Evolutionary conservation across 2,329 filamentous ascomycete species (phyloP).

Genomic region (Tricladium varicosporioides): DNA sequence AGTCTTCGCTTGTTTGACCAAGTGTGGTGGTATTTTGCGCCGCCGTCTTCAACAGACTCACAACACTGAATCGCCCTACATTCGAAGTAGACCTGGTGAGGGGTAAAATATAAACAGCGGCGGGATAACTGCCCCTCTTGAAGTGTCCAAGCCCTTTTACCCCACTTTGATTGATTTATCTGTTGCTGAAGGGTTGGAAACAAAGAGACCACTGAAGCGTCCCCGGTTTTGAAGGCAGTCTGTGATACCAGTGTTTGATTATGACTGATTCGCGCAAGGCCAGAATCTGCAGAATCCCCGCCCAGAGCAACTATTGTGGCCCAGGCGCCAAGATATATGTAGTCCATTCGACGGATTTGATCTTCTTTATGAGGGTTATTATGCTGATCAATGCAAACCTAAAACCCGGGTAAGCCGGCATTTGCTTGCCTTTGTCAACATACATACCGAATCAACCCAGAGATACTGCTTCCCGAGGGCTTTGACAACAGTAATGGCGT

Average conservation of each 20-base stretch:
- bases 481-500: constrained; percentile 5
- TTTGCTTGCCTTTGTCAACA: not conserved
- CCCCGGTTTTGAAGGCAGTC: not conserved
- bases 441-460: constrained; percentile 4
- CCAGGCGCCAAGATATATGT: not conserved
- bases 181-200: not conserved
- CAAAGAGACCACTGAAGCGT: not conserved
- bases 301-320: not conserved
- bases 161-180: not conserved
- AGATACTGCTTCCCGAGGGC: constrained; percentile 4
- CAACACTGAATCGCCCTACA: not conserved
- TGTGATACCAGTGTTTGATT: not conserved
- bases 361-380: not conserved
- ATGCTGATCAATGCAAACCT: not conserved
- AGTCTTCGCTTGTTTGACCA: not conserved
- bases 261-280: not conserved
- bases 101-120: not conserved
- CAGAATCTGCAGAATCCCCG: not conserved
- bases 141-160: not conserved
- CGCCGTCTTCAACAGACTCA: not conserved
- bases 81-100: not conserved
- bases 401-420: not conserved
- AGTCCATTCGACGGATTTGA: not conserved
- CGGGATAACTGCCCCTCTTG: not conserved
- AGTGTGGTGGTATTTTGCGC: not conserved